Evolutionary conservation across 1,284 basidiomycete species (phyloP).

Genomic region (Ganoderma leucocontextum): DNA sequence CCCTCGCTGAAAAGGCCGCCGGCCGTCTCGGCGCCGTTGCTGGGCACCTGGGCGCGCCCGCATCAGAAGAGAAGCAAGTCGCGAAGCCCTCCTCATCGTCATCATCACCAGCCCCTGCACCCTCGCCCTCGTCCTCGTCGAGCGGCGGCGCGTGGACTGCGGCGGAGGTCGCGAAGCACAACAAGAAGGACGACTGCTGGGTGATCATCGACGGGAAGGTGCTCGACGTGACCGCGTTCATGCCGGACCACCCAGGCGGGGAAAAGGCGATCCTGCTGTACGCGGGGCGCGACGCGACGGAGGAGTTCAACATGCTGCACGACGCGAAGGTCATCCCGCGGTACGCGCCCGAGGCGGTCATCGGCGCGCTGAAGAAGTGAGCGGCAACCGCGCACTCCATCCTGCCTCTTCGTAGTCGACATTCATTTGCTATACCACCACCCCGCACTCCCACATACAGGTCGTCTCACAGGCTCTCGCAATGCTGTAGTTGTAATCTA

Average conservation of each 20-base stretch:
- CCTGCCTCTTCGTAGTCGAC: background rate
- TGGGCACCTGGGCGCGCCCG: slow-evolving; percentile 71
- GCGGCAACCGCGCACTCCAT: background rate
- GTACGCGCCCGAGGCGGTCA: slow-evolving; percentile 81
- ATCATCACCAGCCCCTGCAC: background rate
- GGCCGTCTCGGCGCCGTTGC: slow-evolving; percentile 81
- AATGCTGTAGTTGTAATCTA: slow-evolving; percentile 7
- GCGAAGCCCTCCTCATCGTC: slow-evolving; percentile 24
- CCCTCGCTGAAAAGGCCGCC: slow-evolving; percentile 70
- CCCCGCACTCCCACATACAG: background rate
- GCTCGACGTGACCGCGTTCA: slow-evolving; percentile 85
- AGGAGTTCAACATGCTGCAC: slow-evolving; percentile 92
- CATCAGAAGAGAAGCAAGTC: slow-evolving; percentile 35
- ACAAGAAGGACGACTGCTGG: slow-evolving; percentile 89
- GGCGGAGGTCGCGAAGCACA: slow-evolving; percentile 89
- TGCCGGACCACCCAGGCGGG: slow-evolving; percentile 88
- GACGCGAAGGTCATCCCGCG: slow-evolving; percentile 85
- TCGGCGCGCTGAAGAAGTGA: slow-evolving; percentile 81
- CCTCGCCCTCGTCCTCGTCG: background rate
- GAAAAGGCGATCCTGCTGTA: slow-evolving; percentile 92
- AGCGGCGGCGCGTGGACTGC: slow-evolving; percentile 57
- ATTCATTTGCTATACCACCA: slow-evolving; percentile 5
- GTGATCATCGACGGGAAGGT: slow-evolving; percentile 91
- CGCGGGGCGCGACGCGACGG: slow-evolving; percentile 92
- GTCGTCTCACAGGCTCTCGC: background rate